Conservation (phyloP, 768 basidiomycete species). For the Boletus reticulatus region DNA sequence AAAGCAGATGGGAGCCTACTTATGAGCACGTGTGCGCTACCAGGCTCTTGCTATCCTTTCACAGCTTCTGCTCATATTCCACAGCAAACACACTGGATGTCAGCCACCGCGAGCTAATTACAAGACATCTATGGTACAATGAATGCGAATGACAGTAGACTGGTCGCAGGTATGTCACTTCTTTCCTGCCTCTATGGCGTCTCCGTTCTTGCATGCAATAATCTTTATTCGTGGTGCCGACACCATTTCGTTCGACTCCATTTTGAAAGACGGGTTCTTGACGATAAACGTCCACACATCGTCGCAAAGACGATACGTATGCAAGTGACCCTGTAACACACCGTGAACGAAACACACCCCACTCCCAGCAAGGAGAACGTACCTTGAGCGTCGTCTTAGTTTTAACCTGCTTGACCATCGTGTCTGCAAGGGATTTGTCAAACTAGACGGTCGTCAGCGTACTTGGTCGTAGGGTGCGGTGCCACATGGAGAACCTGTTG, state of each 20-base stretch:
- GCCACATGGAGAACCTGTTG: slow-evolving; percentile 69
- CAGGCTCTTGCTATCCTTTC: neutral
- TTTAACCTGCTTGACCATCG: slow-evolving; percentile 91
- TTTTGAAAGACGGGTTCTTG: slow-evolving; percentile 90
- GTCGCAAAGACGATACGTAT: slow-evolving; percentile 91
- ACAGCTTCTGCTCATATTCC: slow-evolving; percentile 3
- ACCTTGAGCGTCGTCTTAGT: slow-evolving; percentile 93
- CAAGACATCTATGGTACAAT: slow-evolving; percentile 28
- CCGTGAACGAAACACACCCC: slow-evolving; percentile 1
- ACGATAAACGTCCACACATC: slow-evolving; percentile 99
- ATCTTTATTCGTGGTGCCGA: slow-evolving; percentile 86
- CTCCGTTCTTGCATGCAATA: slow-evolving; percentile 96
- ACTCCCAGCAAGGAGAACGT: slow-evolving; percentile 12
- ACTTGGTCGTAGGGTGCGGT: neutral
- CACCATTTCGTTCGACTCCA: slow-evolving; percentile 86
- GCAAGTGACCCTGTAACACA: slow-evolving; percentile 69
- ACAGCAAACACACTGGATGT: slow-evolving; percentile 12
- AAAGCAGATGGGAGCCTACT: slow-evolving; percentile 23
- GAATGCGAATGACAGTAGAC: neutral
- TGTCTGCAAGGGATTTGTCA: slow-evolving; percentile 93
- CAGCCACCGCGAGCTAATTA: slow-evolving; percentile 15
- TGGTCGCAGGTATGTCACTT: slow-evolving; percentile 44
- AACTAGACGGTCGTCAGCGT: slow-evolving; percentile 54
- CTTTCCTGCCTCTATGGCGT: slow-evolving; percentile 80
- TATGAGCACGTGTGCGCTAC: slow-evolving; percentile 23